These are phyloP conservation scores for Lumnitzera racemosa DNA, from an alignment of 345 rosid species.

Conservation along the genomic window DNA sequence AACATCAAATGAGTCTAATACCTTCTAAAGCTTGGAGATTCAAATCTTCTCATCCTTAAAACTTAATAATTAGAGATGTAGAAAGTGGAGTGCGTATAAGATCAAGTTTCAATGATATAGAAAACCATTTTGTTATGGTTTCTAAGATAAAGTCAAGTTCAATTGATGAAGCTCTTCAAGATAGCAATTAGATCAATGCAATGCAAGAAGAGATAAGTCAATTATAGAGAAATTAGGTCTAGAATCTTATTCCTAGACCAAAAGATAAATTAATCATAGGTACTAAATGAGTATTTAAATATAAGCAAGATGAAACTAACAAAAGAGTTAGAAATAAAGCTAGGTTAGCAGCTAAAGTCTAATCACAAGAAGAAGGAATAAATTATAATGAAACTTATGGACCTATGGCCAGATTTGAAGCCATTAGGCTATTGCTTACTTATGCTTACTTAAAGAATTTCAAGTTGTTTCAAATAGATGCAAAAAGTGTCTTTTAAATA, in stretches of 20 bases:
- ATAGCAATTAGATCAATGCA: not conserved
- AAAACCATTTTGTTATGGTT: too few relatives aligned
- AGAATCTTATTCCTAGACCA: too few relatives aligned
- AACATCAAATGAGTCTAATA: too few relatives aligned
- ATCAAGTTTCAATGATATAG: too few relatives aligned
- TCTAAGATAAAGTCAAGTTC: too few relatives aligned
- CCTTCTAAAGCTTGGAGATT: too few relatives aligned
- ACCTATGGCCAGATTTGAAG: not conserved
- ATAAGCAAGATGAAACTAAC: not conserved
- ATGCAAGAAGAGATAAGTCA: not conserved
- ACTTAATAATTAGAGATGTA: too few relatives aligned
- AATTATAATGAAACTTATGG: slow-evolving; percentile 1
- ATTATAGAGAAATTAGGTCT: not conserved
- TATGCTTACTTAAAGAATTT: not conserved
- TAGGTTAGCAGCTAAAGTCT: not conserved
- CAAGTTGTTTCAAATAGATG: slow-evolving; percentile 1
- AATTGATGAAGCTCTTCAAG: too few relatives aligned
- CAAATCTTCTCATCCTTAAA: too few relatives aligned
- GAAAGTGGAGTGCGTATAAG: too few relatives aligned
- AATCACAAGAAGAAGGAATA: not conserved
- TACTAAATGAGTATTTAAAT: not conserved
- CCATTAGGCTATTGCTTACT: not conserved
- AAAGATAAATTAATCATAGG: too few relatives aligned
- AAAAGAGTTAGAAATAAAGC: not conserved
- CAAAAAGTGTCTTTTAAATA: not conserved